These are phyloP conservation scores for Hericium coralloides DNA, from an alignment of 768 basidiomycete species.

Conservation along the genomic window DNA sequence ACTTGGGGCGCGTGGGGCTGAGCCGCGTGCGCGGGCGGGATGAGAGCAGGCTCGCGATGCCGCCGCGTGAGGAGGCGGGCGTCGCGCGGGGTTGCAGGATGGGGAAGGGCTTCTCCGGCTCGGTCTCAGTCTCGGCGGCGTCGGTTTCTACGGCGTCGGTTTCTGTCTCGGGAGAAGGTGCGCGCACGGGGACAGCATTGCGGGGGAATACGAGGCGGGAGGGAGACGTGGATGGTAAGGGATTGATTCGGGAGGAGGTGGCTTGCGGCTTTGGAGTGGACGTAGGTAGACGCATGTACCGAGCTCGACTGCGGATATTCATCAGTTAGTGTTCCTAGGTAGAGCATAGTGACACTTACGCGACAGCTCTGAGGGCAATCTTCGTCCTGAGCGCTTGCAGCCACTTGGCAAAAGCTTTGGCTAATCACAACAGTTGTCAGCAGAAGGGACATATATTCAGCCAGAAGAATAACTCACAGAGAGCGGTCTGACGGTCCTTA, in stretches of 20 bases:
- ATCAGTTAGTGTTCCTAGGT: conserved; percentile 5
- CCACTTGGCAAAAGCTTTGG: conserved; percentile 55
- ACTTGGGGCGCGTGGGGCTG: conserved; percentile 25
- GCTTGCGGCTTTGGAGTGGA: conserved; percentile 16
- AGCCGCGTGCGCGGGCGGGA: not conserved
- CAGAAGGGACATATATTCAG: not conserved
- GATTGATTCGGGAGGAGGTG: conserved; percentile 27
- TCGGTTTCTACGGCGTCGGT: conserved; percentile 10
- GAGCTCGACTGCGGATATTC: conserved; percentile 50
- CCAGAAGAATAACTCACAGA: conserved; percentile 38
- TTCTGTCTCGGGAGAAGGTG: no score
- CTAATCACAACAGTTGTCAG: conserved; percentile 25
- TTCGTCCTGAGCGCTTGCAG: conserved; percentile 57
- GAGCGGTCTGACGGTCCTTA: conserved; percentile 38
- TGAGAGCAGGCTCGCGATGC: conserved; percentile 1
- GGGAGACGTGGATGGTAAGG: conserved; percentile 19
- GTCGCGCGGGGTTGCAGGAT: conserved; percentile 6
- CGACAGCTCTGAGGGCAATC: conserved; percentile 70
- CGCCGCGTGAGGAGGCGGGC: conserved; percentile 1
- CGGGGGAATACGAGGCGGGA: conserved; percentile 19
- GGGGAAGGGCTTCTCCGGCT: conserved; percentile 19
- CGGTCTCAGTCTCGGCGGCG: not conserved
- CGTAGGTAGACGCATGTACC: conserved; percentile 69
- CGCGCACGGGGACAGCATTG: conserved; percentile 4
- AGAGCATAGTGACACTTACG: conserved; percentile 43